Base-by-base conservation (phyloP, 768 basidiomycete species). In the Phylloporus sp. region DNA sequence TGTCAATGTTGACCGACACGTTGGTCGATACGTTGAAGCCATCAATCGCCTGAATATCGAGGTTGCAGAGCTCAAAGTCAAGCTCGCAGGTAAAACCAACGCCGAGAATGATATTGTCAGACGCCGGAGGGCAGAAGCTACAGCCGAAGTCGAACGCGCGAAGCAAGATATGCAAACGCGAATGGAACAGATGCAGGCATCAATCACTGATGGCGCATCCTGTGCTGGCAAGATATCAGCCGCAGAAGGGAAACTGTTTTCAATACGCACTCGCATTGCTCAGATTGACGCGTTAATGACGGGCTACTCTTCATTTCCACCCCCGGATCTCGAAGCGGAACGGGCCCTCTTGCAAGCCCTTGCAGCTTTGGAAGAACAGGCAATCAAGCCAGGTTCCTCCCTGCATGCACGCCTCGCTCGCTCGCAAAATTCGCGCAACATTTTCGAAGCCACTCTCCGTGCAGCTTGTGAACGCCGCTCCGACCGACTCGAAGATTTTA, bases 11-110 rank as follows among this genome's bases (percentile, higher is more conserved):
- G 87, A 95, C 62, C 81, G 95, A 15, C 92, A 97, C 64, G 95
- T 97, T 55, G 91, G 90, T 31, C 91, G 87, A 70, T 99, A 97
- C 63, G 90, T 97, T 41, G 90, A 92, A 68, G 91, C 92, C 47
- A 97, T 98, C 62, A 89, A 92, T 64, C 76, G 91, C 49, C 85
- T 95, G 56, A 89, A 92, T 59, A 69, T 76, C 34, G 87, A 94
- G 70, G 86, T 97, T 52, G 80, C 82, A 26, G 86, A 89, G 62
- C 82, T 97, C 57, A 94, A 95, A 71, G 82, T 84, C 44, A 90
- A 88, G 70, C 76, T 97, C 35, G 81, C 87, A 5, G 88, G 84
- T 3, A 87, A 87, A 72, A 73, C 80, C 50, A 72, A 71, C 41
- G 61, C 77, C 13, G 88, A 91, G 67, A 78, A 70, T 27, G 86